A percentile compares a stretch with the other conserved stretches of the same genome.
Conservation (phyloP, 371 early-diverging fungal genomes). For the Apophysomyces trapeziformis region DNA sequence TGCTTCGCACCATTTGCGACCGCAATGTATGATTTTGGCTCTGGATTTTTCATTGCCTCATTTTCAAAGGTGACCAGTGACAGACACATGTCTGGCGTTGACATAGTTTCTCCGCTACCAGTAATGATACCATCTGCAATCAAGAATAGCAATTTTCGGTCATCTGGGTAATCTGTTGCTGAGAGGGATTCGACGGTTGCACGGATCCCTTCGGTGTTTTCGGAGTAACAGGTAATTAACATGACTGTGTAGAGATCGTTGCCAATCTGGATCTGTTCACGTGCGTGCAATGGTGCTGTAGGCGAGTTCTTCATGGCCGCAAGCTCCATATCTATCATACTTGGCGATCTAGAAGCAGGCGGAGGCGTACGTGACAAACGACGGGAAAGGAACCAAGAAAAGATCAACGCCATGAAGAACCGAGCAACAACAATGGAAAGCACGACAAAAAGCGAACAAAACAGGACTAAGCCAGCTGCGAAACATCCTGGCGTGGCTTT, state of each 20-base stretch:
- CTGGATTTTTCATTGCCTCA: constrained; percentile 59
- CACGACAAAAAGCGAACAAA: constrained; percentile 68
- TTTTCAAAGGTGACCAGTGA: constrained; percentile 60
- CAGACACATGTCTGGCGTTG: constrained; percentile 80
- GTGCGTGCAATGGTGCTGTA: constrained; percentile 9
- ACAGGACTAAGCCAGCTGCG: constrained; percentile 75
- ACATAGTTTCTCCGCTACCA: constrained; percentile 76
- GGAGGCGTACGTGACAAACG: constrained; percentile 60
- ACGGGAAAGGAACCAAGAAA: constrained; percentile 82
- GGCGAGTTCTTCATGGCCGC: constrained; percentile 27
- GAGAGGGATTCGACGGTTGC: constrained; percentile 93
- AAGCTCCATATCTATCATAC: constrained; percentile 29
- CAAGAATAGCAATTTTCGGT: constrained; percentile 89
- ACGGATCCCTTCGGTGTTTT: constrained; percentile 83
- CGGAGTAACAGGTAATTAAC: constrained; percentile 91
- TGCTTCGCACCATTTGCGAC: constrained; percentile 85
- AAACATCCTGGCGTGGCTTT: constrained; percentile 88
- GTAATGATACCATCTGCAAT: constrained; percentile 90
- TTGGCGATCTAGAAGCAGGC: constrained; percentile 14
- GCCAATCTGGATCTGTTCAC: constrained; percentile 31
- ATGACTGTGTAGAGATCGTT: constrained; percentile 61
- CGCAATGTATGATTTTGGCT: constrained; percentile 80
- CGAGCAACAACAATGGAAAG: constrained; percentile 71
- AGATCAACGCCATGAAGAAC: constrained; percentile 84
- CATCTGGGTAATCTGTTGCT: constrained; percentile 84